phyloP scores from a whole-genome alignment of 1,284 basidiomycete genomes.

The Stereum hirsutum region DNA sequence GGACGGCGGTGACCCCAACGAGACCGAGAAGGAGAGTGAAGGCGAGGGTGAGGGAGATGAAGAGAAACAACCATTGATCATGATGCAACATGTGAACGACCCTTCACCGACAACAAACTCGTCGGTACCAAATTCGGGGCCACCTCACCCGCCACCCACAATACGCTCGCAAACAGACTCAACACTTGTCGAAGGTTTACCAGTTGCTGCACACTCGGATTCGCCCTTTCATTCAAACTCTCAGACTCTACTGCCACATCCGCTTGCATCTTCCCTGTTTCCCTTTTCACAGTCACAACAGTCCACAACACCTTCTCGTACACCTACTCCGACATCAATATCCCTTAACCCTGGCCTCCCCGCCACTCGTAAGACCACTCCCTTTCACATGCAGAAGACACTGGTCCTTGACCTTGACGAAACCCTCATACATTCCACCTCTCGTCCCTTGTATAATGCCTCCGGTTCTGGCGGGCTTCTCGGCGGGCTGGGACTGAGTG shows the following conservation, averaged over 20 bases:
- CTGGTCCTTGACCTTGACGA: constrained; percentile 96
- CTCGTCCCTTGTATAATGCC: constrained; percentile 54
- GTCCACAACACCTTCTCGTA: constrained; percentile 21
- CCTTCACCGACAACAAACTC: not conserved
- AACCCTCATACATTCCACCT: constrained; percentile 96
- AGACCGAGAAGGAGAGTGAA: not conserved
- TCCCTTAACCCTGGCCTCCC: constrained; percentile 41
- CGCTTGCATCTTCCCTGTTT: constrained; percentile 9
- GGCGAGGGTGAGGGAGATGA: not conserved
- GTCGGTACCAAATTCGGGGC: not conserved
- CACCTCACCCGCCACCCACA: constrained; percentile 7
- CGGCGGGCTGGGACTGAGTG: constrained; percentile 50
- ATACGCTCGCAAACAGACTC: constrained; percentile 9
- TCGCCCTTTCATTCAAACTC: not conserved
- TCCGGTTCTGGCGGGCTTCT: constrained; percentile 18
- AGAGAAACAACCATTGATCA: not conserved
- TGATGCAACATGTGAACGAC: not conserved
- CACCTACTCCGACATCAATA: constrained; percentile 17
- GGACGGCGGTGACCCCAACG: not conserved
- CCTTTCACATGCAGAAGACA: constrained; percentile 81
- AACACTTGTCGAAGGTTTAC: too few relatives aligned
- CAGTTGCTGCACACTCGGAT: not conserved
- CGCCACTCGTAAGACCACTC: constrained; percentile 43
- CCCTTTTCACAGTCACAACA: constrained; percentile 12
- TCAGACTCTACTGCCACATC: not conserved